A percentile compares a stretch with the other conserved stretches of the same genome.
These are phyloP conservation scores for Moesziomyces sp. DNA, from an alignment of 1,284 basidiomycete genomes.

Conservation along the genomic window DNA sequence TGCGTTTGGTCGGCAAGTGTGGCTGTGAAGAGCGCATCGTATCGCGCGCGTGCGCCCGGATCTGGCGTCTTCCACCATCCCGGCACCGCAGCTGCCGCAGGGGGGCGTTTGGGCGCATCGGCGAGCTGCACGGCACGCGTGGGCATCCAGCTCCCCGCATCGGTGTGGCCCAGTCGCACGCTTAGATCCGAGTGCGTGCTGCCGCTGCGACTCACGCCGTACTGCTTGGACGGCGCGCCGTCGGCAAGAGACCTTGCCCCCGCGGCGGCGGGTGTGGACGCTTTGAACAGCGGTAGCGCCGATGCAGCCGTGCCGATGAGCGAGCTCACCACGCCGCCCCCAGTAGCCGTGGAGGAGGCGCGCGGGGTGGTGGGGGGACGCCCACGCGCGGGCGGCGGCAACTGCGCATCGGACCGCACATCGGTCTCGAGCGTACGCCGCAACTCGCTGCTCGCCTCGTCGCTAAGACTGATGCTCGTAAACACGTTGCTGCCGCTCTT, in stretches of 20 bases:
- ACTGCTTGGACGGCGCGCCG: slow-evolving; percentile 38
- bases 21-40: slow-evolving; percentile 27
- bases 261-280: background rate
- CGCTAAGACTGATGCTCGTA: slow-evolving; percentile 35
- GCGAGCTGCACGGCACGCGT: slow-evolving; percentile 23
- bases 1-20: slow-evolving; percentile 2
- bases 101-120: background rate
- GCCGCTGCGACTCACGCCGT: slow-evolving; percentile 16
- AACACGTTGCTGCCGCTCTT: slow-evolving; percentile 37
- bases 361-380: background rate
- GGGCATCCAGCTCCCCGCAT: slow-evolving; percentile 9
- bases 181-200: slow-evolving; percentile 14
- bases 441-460: slow-evolving; percentile 34
- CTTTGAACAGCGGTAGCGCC: slow-evolving; percentile 28
- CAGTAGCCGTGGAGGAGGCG: background rate
- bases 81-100: background rate
- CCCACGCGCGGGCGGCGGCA: slow-evolving; percentile 17
- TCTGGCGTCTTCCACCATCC: slow-evolving; percentile 20
- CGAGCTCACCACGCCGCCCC: slow-evolving; percentile 18
- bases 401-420: slow-evolving; percentile 9
- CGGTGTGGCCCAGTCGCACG: background rate
- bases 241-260: slow-evolving; percentile 25
- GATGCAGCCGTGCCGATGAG: slow-evolving; percentile 20
- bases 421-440: slow-evolving; percentile 26
- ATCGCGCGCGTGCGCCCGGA: slow-evolving; percentile 10